Base-by-base conservation (phyloP, 192 early-diverging fungal species). In the Phycomyces nitens region DNA sequence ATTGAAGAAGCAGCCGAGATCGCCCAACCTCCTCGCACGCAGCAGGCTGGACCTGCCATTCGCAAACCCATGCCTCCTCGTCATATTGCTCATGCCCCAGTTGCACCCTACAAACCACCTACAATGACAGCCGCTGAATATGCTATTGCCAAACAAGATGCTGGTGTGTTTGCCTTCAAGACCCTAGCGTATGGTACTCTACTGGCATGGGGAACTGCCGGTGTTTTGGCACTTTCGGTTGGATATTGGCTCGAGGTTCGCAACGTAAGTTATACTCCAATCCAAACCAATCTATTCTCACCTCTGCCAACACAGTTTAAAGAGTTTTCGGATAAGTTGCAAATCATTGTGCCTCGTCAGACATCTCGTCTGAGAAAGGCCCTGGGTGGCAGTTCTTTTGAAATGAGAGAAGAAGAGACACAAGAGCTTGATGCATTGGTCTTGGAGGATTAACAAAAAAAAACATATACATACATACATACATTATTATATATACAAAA, bases 161-260 rank as follows among this genome's bases (percentile, higher is more conserved):
- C 68, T 22, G 24, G 55, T 6, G 41, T 61, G n/a, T 75, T 62
- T 67, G 68, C 73, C 11, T 50, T 75, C 56, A 65, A 70, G 43
- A 57, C 64, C 9, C 58, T 75, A 14, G 73, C 68, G 3, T 66
- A 66, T 21, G 73, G 73, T 26, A 75, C 73, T 16, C 56, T 69
- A 26, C 40, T 69, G 20, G 73, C 73, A 5, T 53, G 65, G 10
- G 56, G 60, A 47, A 59, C 59, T 44, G 39, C 38, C 0, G 73
- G 73, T 10, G 22, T 66, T 14, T 22, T 75, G 22, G 64, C 73
- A 38, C 27, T 58, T 11, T 34, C 34, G 5, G 60, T 70, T 16
- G 73, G 68, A 0, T 75, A 60, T 34, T 75, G 68, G 44, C 27
- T 75, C 1, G 68, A 75, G 6, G 73, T 75, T 8, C 60, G 58